A percentile compares a stretch with the other conserved stretches of the same genome.
Evolutionary conservation across 257 asterid genomes (phyloP).

Genomic region (Solanum clarkiae): DNA sequence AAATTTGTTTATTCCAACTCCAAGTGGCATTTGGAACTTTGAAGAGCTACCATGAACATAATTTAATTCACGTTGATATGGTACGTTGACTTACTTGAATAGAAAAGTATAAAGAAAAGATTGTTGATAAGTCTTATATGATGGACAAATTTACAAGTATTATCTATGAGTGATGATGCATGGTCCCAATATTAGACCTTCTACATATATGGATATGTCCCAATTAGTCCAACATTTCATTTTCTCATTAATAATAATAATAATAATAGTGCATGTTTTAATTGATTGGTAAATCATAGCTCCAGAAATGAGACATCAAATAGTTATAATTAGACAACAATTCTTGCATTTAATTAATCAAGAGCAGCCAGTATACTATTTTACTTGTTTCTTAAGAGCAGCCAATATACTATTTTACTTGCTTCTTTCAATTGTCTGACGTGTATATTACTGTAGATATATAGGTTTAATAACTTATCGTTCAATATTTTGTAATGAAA

Average conservation of each 20-base stretch:
- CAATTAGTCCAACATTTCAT: not conserved
- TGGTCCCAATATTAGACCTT: not conserved
- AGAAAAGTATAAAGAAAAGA: not conserved
- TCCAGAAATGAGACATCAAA: not conserved
- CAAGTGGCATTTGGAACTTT: not conserved
- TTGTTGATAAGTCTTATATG: not conserved
- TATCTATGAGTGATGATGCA: not conserved
- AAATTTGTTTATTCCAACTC: not conserved
- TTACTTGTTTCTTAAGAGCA: too few relatives aligned
- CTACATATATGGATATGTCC: not conserved
- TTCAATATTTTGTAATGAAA: too few relatives aligned
- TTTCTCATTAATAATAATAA: not conserved
- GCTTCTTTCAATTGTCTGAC: too few relatives aligned
- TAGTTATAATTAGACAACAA: not conserved
- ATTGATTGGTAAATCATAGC: too few relatives aligned
- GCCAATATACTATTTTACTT: not conserved
- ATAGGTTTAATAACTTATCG: too few relatives aligned
- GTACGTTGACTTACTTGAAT: not conserved
- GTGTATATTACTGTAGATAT: too few relatives aligned
- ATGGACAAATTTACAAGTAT: not conserved
- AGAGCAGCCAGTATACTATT: not conserved
- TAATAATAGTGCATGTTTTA: not conserved
- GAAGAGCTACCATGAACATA: not conserved
- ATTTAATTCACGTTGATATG: not conserved
- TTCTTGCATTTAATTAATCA: not conserved